Base-by-base conservation (phyloP, 129 eudicot genomes). In the Chrysanthemum makinoi region DNA sequence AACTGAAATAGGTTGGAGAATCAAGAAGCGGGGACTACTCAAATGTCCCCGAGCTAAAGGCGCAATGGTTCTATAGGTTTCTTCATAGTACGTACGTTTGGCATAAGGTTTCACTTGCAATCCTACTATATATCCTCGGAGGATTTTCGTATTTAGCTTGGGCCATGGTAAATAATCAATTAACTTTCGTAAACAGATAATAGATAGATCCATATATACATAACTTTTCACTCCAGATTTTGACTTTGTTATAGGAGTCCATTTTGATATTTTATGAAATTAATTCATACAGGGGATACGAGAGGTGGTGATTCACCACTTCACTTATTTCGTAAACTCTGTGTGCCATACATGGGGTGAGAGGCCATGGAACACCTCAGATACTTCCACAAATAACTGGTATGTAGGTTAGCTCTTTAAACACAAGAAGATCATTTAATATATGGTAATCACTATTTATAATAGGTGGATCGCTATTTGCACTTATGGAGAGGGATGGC, bases 401-500 rank as follows among this genome's bases (percentile, higher is more conserved):
- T 71, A 16, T 54, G 62, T 7, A 2, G 8, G 16, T 2, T 39
- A 6, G 39, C 8, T 16, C 5, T 51, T 51, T 5, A 3, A 28
- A 19, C 39, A 20, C 44, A 19, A 10, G n/a, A 6, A 48, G 5
- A 15, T 24, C 30, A 33, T 12, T 12, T 17, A 8, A 46, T 48
- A 12, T 52, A 5, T 10, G 11, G 22, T 19, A 13, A 15, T 54
- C 14, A 48, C 20, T 18, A 65, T 10, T 46, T 66, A 2, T 7
- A 9, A 69, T 26, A 89, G 93, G 96, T 84, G 86, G 88, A 83
- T 86, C 49, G 88, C 88, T 4, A n/a, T 87, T 64, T 80, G 87
- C 2, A 72, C 89, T 39, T 77, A 84, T 14, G 94, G 94, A 58
- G 96, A 87, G 73, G 94, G 96, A 1, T 90, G 96, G 96, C 96